Evolutionary conservation across 345 rosid genomes (phyloP).

Genomic region (Acer yangbiense): DNA sequence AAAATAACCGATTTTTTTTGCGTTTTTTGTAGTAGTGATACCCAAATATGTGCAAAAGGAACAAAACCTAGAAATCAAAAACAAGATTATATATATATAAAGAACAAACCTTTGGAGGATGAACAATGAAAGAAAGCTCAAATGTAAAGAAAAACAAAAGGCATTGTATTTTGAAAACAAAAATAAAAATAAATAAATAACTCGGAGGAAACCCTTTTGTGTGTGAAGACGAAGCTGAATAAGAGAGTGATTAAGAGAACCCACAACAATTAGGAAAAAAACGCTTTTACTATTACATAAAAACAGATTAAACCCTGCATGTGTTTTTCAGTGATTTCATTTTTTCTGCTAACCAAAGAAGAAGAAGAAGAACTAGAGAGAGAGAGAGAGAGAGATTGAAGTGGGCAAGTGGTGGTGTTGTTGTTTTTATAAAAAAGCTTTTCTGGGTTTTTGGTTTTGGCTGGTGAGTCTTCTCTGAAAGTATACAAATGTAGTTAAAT

Average conservation of each 20-base stretch:
- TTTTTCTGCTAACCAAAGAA: background rate
- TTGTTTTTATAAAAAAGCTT: background rate
- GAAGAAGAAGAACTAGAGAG: background rate
- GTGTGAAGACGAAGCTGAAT: background rate
- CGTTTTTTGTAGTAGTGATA: too few species aligned
- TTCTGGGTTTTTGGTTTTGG: background rate
- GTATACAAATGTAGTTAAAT: too few species aligned
- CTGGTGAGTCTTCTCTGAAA: constrained; percentile 12
- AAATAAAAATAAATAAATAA: constrained; percentile 17
- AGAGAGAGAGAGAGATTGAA: too few species aligned
- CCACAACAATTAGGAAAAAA: background rate
- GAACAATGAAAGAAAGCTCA: background rate
- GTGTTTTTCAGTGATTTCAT: background rate
- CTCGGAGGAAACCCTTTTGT: constrained; percentile 20
- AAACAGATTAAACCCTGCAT: background rate
- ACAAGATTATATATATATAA: background rate
- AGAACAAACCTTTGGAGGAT: background rate
- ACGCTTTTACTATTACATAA: background rate
- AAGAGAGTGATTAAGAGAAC: background rate
- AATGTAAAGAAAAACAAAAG: background rate
- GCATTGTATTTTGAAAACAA: too few species aligned
- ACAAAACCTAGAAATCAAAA: constrained; percentile 1
- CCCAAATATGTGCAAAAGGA: background rate
- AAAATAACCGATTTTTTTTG: too few species aligned
- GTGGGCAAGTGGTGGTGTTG: background rate